Base-by-base conservation (phyloP, 805 yeast genomes). In the Zygosaccharomyces lentus region DNA sequence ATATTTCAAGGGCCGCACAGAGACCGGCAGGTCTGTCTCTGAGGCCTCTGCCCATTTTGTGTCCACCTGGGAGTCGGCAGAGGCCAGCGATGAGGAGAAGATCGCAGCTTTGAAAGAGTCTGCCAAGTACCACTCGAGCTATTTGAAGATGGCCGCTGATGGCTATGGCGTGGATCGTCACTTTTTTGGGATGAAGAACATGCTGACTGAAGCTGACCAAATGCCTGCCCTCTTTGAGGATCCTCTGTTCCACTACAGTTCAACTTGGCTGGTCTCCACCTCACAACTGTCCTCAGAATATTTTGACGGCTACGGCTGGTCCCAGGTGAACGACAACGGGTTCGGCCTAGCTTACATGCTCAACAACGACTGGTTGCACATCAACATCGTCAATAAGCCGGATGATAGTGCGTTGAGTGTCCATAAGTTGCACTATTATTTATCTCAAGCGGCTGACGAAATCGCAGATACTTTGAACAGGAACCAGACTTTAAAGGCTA, bases 111-210 rank as follows among this genome's bases (percentile, higher is more conserved):
- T 87, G 66, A 79, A 84, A 54, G 74, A 71, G 24, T 95, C 98
- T 2, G 71, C 82, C 47, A 74, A 74, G 51, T 78, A 86, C 46
- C 99, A 91, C 65, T 81, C 84, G 46, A 68, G 70, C 45, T 89
- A 84, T 67, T 77, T 88, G 57, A 72, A 77, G 44, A 79, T 76
- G 48, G 97, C 98, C 1, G 78, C 89, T 23, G 82, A 78, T 49
- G 99, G 96, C 34, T 72, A 73, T 54, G 99, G 96, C 52, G 87
- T 87, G 48, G 99, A 91, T 66, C 85, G 99, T 64, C 99, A 91
- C 68, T 76, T 90, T 61, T 80, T 88, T 54, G 99, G 98, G 6
- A 74, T 91, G 58, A 84, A 84, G 70, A 82, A 83, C 64, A 77
- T 83, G 78, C 56, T 86, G 30, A 61, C 71, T 47, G 13, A 35